Percentiles rank a stretch among this genome's conserved stretches.
These are phyloP conservation scores for Nigrograna mackinnonii DNA, from an alignment of 2,329 filamentous ascomycete genomes.

Conservation along the genomic window DNA sequence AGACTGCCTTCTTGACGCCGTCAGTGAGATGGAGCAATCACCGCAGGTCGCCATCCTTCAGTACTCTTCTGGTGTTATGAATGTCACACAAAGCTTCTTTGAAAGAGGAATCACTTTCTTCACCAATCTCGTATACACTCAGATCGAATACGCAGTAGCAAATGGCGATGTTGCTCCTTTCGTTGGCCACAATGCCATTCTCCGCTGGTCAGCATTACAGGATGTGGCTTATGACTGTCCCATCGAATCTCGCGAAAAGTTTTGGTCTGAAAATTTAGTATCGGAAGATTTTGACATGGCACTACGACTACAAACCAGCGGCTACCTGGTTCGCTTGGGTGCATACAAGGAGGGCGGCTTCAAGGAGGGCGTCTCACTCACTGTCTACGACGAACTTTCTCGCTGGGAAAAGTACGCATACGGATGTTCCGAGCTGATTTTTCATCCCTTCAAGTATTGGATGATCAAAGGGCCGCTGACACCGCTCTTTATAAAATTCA, in stretches of 20 bases:
- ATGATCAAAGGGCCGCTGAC: constrained; percentile 66
- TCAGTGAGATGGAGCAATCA: constrained; percentile 80
- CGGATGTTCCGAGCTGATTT: constrained; percentile 72
- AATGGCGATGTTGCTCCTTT: constrained; percentile 75
- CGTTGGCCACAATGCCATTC: constrained; percentile 76
- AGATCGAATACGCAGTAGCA: constrained; percentile 71
- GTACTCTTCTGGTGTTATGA: constrained; percentile 73
- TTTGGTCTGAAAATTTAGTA: constrained; percentile 76
- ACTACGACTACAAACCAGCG: constrained; percentile 69
- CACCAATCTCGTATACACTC: constrained; percentile 76
- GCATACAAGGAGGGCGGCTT: constrained; percentile 72
- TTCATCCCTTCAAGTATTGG: constrained; percentile 69
- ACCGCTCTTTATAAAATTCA: constrained; percentile 63
- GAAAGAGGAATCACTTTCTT: constrained; percentile 80
- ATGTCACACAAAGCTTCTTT: constrained; percentile 72
- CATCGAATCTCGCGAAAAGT: constrained; percentile 63
- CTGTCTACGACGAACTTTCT: constrained; percentile 72
- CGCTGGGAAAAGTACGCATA: constrained; percentile 76
- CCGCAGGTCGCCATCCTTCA: constrained; percentile 78
- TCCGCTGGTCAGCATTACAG: constrained; percentile 70
- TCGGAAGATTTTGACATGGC: constrained; percentile 81
- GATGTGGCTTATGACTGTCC: constrained; percentile 52
- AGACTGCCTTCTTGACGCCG: constrained; percentile 78
- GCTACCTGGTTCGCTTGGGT: constrained; percentile 70
- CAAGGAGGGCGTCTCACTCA: constrained; percentile 74